A percentile compares a stretch with the other conserved stretches of the same genome.
These are phyloP conservation scores for Acacia concinna DNA, from an alignment of 331 rosid genomes.

Conservation along the genomic window DNA sequence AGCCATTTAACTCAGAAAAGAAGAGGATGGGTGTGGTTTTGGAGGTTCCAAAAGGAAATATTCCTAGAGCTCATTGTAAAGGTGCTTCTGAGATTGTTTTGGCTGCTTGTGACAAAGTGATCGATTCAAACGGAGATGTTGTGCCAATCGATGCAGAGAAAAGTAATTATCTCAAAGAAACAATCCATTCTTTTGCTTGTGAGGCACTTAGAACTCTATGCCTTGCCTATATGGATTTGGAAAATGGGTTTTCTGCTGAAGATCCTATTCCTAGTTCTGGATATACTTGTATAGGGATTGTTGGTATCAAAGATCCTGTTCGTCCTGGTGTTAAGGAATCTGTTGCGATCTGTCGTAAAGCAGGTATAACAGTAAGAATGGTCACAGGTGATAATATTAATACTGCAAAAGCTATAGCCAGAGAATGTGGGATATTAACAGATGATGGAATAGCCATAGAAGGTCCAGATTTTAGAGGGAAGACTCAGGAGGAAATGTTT, in stretches of 20 bases:
- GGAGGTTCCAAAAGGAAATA: constrained; percentile 63
- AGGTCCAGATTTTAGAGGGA: constrained; percentile 87
- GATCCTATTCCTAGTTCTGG: constrained; percentile 76
- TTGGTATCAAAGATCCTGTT: constrained; percentile 96
- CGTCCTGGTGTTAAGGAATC: constrained; percentile 98
- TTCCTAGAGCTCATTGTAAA: constrained; percentile 75
- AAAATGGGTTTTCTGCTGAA: constrained; percentile 48
- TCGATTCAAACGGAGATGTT: constrained; percentile 58
- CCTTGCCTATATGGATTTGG: constrained; percentile 78
- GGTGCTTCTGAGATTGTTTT: constrained; percentile 91
- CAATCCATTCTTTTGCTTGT: constrained; percentile 67
- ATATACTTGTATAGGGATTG: constrained; percentile 78
- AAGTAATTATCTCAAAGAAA: constrained; percentile 46
- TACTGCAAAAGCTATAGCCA: constrained; percentile 97
- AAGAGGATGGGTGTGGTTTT: constrained; percentile 89
- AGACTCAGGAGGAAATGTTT: constrained; percentile 69
- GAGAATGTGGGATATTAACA: constrained; percentile 94
- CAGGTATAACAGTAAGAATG: constrained; percentile 88
- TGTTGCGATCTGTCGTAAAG: constrained; percentile 78
- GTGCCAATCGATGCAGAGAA: constrained; percentile 66
- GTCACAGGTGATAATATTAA: constrained; percentile 93
- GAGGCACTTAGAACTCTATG: constrained; percentile 95
- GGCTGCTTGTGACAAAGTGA: constrained; percentile 80
- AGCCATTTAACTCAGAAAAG: constrained; percentile 91
- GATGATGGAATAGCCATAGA: constrained; percentile 96